Conservation (phyloP, 306 rosid species). For the Neltuma alba region DNA sequence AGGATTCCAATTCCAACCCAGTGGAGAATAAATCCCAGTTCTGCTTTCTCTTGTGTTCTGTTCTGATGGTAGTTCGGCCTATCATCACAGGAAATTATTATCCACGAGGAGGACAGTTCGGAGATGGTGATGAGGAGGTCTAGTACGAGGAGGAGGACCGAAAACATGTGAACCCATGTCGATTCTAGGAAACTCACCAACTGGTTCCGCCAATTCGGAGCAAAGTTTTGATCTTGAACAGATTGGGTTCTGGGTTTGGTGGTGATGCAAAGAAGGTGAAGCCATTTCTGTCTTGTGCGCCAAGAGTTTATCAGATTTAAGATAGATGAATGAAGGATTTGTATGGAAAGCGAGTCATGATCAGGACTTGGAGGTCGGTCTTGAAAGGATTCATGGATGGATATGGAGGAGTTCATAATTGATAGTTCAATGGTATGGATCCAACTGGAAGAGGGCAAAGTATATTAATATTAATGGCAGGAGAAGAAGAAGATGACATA, state of each 20-base stretch:
- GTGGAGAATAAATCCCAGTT: slow-evolving; percentile 37
- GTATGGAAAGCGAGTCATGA: slow-evolving; percentile 36
- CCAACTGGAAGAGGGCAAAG: no score
- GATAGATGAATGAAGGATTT: slow-evolving; percentile 45
- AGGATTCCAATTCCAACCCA: slow-evolving; percentile 72
- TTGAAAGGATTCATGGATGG: slow-evolving; percentile 36
- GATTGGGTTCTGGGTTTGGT: neutral
- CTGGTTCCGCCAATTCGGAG: slow-evolving; percentile 59
- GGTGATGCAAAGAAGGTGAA: slow-evolving; percentile 21
- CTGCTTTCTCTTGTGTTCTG: slow-evolving; percentile 15
- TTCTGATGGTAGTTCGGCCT: slow-evolving; percentile 4
- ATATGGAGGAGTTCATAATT: slow-evolving; percentile 38
- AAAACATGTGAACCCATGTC: slow-evolving; percentile 45
- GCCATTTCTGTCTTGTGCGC: slow-evolving; percentile 58
- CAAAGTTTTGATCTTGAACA: slow-evolving; percentile 26
- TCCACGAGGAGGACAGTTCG: slow-evolving; percentile 71
- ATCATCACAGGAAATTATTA: no score
- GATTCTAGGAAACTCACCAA: slow-evolving; percentile 63
- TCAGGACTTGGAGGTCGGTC: slow-evolving; percentile 26
- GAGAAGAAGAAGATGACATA: neutral
- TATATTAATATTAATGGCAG: neutral
- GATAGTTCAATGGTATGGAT: slow-evolving; percentile 32
- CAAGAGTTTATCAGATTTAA: slow-evolving; percentile 55
- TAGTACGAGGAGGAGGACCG: slow-evolving; percentile 46
- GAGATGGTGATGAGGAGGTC: slow-evolving; percentile 71